These are phyloP conservation scores for Eucalyptus paniculata DNA, from an alignment of 345 rosid species.

Conservation along the genomic window DNA sequence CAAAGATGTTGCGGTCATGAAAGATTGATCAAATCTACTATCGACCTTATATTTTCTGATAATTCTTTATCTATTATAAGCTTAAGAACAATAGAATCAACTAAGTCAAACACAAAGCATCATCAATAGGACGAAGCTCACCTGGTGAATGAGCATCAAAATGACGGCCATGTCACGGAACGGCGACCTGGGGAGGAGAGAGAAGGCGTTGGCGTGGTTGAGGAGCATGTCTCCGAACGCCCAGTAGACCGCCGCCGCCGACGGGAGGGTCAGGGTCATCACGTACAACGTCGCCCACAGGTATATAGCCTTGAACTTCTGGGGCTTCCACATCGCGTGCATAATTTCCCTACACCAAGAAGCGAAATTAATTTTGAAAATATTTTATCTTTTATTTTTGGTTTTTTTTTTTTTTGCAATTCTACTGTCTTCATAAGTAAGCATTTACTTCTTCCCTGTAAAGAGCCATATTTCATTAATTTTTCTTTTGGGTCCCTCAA, in stretches of 20 bases:
- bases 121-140: not conserved
- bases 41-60: not conserved
- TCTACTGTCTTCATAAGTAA: no score
- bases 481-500: not conserved
- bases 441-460: no score
- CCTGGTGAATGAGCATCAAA: constrained; percentile 96
- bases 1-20: no score
- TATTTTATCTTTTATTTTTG: not conserved
- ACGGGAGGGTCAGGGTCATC: constrained; percentile 88
- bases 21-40: not conserved
- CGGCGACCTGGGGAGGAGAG: constrained; percentile 69
- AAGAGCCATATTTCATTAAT: not conserved
- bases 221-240: constrained; percentile 97
- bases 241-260: constrained; percentile 92
- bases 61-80: not conserved
- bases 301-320: constrained; percentile 92
- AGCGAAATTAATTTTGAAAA: not conserved
- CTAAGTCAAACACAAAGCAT: not conserved
- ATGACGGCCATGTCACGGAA: constrained; percentile 89
- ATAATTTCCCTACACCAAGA: constrained; percentile 62
- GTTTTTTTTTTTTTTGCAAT: no score
- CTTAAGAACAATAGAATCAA: not conserved
- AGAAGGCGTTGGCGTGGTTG: constrained; percentile 87
- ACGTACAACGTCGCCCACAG: constrained; percentile 80
- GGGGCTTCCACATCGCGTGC: constrained; percentile 99